Percentiles rank a stretch among this genome's conserved stretches.
Evolutionary conservation across 306 rosid genomes (phyloP).

Genomic region (Ormosia semicastrata): DNA sequence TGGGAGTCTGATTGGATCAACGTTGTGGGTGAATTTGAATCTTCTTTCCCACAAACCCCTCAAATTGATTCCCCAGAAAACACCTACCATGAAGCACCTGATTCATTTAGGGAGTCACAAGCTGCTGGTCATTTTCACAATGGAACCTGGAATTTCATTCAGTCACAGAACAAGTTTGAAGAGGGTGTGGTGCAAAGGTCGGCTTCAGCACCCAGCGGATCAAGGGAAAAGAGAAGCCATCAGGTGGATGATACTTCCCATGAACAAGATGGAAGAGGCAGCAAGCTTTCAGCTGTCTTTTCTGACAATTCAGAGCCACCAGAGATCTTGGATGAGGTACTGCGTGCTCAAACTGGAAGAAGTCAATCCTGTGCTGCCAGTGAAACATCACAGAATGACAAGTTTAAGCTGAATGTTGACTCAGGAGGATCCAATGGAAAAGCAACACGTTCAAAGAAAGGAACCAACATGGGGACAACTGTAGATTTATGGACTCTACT

Average conservation of each 20-base stretch:
- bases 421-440: slow-evolving; percentile 30
- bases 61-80: slow-evolving; percentile 21
- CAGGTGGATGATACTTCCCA: slow-evolving; percentile 5
- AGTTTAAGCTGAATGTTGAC: not conserved
- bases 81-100: not conserved
- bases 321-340: slow-evolving; percentile 47
- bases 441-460: slow-evolving; percentile 39
- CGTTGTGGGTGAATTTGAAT: slow-evolving; percentile 21
- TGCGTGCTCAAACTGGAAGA: slow-evolving; percentile 23
- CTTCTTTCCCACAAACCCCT: slow-evolving; percentile 23
- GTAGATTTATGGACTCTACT: slow-evolving; percentile 70
- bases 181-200: not conserved
- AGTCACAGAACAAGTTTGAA: not conserved
- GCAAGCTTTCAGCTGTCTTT: slow-evolving; percentile 43
- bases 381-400: slow-evolving; percentile 26
- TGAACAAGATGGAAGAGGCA: slow-evolving; percentile 43
- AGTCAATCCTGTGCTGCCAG: not conserved
- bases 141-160: slow-evolving; percentile 27
- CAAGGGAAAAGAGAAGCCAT: slow-evolving; percentile 38
- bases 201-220: not conserved
- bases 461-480: not conserved
- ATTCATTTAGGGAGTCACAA: slow-evolving; percentile 27
- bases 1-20: slow-evolving; percentile 28
- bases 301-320: slow-evolving; percentile 30
- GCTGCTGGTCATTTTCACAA: slow-evolving; percentile 3